Conservation (phyloP, 139 green algal species). For the Zygnema circumcarinatum region DNA sequence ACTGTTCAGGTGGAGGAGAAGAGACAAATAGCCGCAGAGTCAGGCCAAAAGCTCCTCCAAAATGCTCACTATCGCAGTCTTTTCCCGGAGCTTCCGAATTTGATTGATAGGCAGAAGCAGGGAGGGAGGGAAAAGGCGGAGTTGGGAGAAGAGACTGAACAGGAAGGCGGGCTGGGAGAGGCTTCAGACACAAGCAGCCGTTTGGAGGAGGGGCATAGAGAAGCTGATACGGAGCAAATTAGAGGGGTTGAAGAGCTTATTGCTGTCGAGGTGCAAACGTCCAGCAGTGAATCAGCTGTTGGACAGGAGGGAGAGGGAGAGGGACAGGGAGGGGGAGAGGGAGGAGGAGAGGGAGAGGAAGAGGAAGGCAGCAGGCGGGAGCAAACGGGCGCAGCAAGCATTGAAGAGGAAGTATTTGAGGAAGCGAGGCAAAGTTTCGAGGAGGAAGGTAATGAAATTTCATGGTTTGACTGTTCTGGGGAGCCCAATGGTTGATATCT, state of each 20-base stretch:
- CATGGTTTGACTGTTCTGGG: too few relatives aligned
- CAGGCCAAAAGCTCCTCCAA: not conserved
- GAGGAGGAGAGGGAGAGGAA: not conserved
- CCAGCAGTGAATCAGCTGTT: not conserved
- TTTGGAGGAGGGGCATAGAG: too few relatives aligned
- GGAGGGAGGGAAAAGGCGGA: not conserved
- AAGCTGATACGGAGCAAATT: too few relatives aligned
- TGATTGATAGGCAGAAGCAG: conserved; percentile 1
- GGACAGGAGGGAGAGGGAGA: not conserved
- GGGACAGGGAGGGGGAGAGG: not conserved
- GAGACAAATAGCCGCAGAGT: not conserved
- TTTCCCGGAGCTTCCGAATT: conserved; percentile 14
- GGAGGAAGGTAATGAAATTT: not conserved
- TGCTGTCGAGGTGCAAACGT: not conserved
- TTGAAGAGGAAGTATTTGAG: not conserved
- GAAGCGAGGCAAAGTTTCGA: not conserved
- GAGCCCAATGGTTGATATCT: too few relatives aligned
- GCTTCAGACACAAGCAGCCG: too few relatives aligned
- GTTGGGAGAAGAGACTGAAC: not conserved
- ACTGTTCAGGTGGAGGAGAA: conserved; percentile 32
- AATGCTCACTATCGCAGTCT: conserved; percentile 6
- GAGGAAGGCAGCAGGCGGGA: too few relatives aligned
- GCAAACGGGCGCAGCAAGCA: not conserved
- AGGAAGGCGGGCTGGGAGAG: too few relatives aligned
- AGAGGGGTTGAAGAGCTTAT: too few relatives aligned